phyloP scores from a whole-genome alignment of 306 rosid species.

The Ziziphus jujuba region DNA sequence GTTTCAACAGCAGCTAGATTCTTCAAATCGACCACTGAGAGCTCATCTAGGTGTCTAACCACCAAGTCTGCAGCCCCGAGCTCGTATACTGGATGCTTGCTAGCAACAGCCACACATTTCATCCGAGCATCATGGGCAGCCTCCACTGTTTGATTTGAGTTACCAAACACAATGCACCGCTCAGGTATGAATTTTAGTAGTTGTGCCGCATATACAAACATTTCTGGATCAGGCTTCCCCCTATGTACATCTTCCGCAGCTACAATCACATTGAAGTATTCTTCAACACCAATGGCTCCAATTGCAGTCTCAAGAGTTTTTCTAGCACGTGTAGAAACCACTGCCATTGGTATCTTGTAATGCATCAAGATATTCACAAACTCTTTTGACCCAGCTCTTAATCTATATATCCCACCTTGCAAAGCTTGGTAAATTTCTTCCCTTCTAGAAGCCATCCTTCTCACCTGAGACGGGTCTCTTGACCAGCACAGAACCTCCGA shows the following conservation, averaged over 20 bases:
- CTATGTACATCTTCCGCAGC: conserved; percentile 92
- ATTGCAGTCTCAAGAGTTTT: conserved; percentile 70
- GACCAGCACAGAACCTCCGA: conserved; percentile 99
- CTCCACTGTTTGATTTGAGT: conserved; percentile 90
- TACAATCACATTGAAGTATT: conserved; percentile 67
- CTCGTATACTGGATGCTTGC: conserved; percentile 95
- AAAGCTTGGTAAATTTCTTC: conserved; percentile 84
- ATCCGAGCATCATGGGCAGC: conserved; percentile 92
- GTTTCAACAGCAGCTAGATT: conserved; percentile 74
- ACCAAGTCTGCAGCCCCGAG: conserved; percentile 92
- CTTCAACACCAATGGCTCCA: conserved; percentile 68
- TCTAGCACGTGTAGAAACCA: conserved; percentile 88
- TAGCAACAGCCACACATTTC: conserved; percentile 98
- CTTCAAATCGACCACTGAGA: conserved; percentile 89
- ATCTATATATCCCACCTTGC: conserved; percentile 77
- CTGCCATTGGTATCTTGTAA: conserved; percentile 86
- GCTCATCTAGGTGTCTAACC: conserved; percentile 79
- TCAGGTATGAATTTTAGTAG: conserved; percentile 84
- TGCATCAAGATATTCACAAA: conserved; percentile 87
- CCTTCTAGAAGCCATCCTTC: conserved; percentile 78
- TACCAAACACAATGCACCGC: conserved; percentile 95
- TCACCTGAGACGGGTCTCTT: conserved; percentile 65
- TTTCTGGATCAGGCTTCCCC: conserved; percentile 98
- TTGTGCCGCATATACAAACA: conserved; percentile 88
- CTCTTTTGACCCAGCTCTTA: conserved; percentile 77